Percentiles rank a stretch among this genome's conserved stretches.
phyloP scores from a whole-genome alignment of 2,329 filamentous ascomycete genomes.

The Balansia obtecta region DNA sequence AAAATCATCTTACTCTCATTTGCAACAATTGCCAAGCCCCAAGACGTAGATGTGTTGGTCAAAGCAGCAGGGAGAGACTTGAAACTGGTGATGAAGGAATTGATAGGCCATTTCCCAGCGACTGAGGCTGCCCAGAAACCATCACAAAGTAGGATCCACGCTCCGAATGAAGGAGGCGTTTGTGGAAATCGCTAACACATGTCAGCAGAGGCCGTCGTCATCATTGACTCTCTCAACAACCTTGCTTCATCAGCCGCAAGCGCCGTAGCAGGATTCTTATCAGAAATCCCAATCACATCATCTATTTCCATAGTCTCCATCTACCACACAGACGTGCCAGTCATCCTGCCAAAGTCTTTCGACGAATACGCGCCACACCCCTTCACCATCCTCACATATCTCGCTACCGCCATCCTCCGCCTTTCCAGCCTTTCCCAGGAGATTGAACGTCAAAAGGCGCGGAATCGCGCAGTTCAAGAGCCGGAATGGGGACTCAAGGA shows the following conservation, averaged over 20 bases:
- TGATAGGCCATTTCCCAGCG: slow-evolving; percentile 37
- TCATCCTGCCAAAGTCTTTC: slow-evolving; percentile 29
- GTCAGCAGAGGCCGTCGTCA: slow-evolving; percentile 51
- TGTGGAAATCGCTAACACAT: background rate
- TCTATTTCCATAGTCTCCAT: slow-evolving; percentile 60
- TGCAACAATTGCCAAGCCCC: slow-evolving; percentile 53
- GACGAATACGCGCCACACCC: slow-evolving; percentile 54
- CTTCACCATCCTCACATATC: slow-evolving; percentile 62
- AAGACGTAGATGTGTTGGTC: slow-evolving; percentile 55
- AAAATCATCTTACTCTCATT: slow-evolving; percentile 70
- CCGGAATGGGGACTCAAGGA: slow-evolving; percentile 72
- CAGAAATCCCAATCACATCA: slow-evolving; percentile 52
- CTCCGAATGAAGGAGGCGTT: background rate
- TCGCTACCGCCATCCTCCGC: slow-evolving; percentile 77
- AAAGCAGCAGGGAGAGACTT: slow-evolving; percentile 47
- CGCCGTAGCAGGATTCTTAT: slow-evolving; percentile 56
- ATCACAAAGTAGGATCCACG: slow-evolving; percentile 28
- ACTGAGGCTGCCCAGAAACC: slow-evolving; percentile 25
- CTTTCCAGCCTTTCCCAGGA: slow-evolving; percentile 63
- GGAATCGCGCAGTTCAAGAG: slow-evolving; percentile 59
- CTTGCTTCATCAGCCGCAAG: slow-evolving; percentile 42
- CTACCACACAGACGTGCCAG: slow-evolving; percentile 72
- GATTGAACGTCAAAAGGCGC: slow-evolving; percentile 60
- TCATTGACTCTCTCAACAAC: slow-evolving; percentile 70
- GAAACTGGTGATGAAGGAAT: slow-evolving; percentile 44